These are phyloP conservation scores for Orychophragmus violaceus DNA, from an alignment of 345 rosid species.

Conservation along the genomic window DNA sequence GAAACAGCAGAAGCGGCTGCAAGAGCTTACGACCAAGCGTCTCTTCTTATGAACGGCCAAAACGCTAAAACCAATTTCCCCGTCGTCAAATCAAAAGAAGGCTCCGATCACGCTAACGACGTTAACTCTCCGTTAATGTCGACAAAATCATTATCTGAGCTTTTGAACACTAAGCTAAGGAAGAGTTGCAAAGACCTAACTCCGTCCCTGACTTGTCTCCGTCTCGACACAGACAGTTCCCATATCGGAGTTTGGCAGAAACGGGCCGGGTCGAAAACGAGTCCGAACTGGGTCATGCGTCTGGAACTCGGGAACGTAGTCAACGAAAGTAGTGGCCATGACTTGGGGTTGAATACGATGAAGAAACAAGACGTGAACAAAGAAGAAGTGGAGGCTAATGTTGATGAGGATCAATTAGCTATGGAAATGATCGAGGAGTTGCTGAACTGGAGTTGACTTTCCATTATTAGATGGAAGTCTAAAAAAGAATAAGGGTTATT, in stretches of 20 bases:
- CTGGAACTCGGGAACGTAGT: constrained; percentile 47
- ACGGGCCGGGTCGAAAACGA: constrained; percentile 47
- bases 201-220: constrained; percentile 59
- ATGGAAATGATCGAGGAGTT: constrained; percentile 75
- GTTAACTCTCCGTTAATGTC: constrained; percentile 28
- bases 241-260: constrained; percentile 76
- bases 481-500: background rate
- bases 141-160: constrained; percentile 42
- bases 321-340: no score
- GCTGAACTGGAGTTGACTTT: constrained; percentile 45
- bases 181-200: constrained; percentile 47
- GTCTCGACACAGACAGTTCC: constrained; percentile 59
- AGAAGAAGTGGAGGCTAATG: no score
- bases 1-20: constrained; percentile 76
- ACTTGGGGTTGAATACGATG: no score
- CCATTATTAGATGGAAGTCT: background rate
- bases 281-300: constrained; percentile 60
- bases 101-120: constrained; percentile 1
- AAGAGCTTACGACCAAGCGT: constrained; percentile 61
- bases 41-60: constrained; percentile 57
- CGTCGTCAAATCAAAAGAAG: background rate
- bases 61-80: constrained; percentile 72
- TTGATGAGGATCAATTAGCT: constrained; percentile 38
- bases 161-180: constrained; percentile 45
- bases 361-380: no score